These are phyloP conservation scores for Ichthyophthirius multifiliis DNA, from an alignment of 169 alveolate species.

Conservation along the genomic window DNA sequence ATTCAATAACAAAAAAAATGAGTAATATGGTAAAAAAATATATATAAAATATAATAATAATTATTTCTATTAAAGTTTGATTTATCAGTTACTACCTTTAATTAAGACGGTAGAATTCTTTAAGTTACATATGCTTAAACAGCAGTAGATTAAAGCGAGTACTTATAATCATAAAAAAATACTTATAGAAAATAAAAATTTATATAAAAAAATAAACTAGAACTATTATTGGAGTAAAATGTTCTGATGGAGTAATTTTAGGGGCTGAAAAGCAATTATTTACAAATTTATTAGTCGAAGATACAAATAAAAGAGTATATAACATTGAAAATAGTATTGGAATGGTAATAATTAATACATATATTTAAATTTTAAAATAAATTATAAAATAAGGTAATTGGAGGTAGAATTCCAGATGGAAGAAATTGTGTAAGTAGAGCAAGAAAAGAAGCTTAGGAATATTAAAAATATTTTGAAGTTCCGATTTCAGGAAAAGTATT, in stretches of 20 bases:
- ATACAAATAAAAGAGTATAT: slow-evolving; percentile 88
- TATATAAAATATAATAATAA: too few relatives aligned
- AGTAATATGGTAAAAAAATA: too few relatives aligned
- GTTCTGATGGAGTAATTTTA: slow-evolving; percentile 91
- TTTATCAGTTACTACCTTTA: slow-evolving; percentile 93
- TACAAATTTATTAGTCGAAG: slow-evolving; percentile 81
- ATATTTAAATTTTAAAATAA: neutral
- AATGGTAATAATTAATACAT: slow-evolving; percentile 31
- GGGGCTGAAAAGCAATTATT: slow-evolving; percentile 84
- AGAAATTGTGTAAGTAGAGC: slow-evolving; percentile 89
- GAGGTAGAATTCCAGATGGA: slow-evolving; percentile 95
- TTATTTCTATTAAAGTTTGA: too few relatives aligned
- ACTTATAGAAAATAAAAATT: neutral
- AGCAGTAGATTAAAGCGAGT: slow-evolving; percentile 89
- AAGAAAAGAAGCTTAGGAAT: slow-evolving; percentile 86
- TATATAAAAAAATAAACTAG: slow-evolving; percentile 23
- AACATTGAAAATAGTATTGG: slow-evolving; percentile 84
- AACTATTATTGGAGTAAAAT: slow-evolving; percentile 88
- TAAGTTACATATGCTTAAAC: slow-evolving; percentile 95
- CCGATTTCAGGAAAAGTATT: slow-evolving; percentile 84
- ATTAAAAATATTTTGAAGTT: slow-evolving; percentile 85
- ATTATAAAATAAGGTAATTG: slow-evolving; percentile 48
- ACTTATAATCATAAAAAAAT: neutral
- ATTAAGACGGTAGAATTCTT: slow-evolving; percentile 96
- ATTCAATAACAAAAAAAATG: too few relatives aligned